A percentile compares a stretch with the other conserved stretches of the same genome.
phyloP scores from a whole-genome alignment of 345 rosid genomes.

The Gossypium raimondii region DNA sequence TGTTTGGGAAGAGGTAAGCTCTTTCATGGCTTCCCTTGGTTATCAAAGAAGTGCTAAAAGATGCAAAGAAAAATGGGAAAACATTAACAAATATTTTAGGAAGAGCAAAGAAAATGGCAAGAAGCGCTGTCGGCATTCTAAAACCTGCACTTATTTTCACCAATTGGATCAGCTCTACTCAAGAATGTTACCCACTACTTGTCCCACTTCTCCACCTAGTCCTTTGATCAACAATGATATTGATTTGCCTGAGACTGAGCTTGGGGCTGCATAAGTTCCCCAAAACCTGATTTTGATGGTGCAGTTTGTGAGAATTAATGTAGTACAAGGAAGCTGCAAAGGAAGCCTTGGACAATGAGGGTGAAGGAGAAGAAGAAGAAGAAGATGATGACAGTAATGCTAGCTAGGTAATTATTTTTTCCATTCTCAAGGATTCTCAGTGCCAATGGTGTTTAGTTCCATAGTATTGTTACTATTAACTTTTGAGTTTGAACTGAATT shows the following conservation, averaged over 20 bases:
- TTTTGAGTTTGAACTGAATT: constrained; percentile 2
- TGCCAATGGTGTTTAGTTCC: background rate
- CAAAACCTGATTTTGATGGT: constrained; percentile 13
- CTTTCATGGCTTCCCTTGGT: constrained; percentile 39
- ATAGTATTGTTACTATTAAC: background rate
- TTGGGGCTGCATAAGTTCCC: constrained; percentile 2
- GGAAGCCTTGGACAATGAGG: background rate
- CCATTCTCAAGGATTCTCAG: background rate
- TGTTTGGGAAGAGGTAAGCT: constrained; percentile 43
- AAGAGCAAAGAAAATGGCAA: constrained; percentile 34
- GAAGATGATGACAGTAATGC: constrained; percentile 2
- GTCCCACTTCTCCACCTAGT: constrained; percentile 11
- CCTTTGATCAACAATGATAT: constrained; percentile 5
- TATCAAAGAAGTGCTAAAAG: constrained; percentile 43
- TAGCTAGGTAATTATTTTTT: constrained; percentile 5
- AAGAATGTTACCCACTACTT: constrained; percentile 6
- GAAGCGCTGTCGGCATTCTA: constrained; percentile 28
- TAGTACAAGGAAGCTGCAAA: constrained; percentile 8
- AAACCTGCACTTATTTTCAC: constrained; percentile 38
- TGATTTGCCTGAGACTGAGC: constrained; percentile 8
- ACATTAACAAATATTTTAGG: constrained; percentile 43
- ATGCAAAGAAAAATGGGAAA: constrained; percentile 54
- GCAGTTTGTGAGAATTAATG: background rate
- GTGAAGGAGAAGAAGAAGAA: background rate
- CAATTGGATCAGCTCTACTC: constrained; percentile 42